Conservation (phyloP, 2,329 filamentous ascomycete genomes). For the Paradendryphiella salina region DNA sequence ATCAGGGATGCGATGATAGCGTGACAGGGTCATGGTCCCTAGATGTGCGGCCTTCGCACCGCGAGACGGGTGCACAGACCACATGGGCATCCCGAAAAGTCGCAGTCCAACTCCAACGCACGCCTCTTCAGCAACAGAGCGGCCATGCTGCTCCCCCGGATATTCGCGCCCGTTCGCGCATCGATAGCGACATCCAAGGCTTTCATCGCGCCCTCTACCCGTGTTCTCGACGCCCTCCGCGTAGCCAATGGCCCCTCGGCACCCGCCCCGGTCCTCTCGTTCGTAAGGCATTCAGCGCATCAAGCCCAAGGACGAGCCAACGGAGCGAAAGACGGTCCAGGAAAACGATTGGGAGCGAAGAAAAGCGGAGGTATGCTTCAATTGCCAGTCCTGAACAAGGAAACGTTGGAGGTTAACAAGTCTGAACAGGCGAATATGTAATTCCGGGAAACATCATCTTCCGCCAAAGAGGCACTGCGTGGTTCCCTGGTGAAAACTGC, state of each 20-base stretch:
- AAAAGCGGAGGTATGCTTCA: constrained; percentile 71
- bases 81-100: constrained; percentile 33
- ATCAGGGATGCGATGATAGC: background rate
- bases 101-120: constrained; percentile 20
- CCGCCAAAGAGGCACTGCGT: constrained; percentile 90
- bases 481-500: constrained; percentile 95
- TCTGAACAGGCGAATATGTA: constrained; percentile 76
- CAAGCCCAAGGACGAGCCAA: constrained; percentile 70
- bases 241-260: constrained; percentile 38
- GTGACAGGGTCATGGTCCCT: background rate
- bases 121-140: constrained; percentile 24
- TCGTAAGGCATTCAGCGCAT: constrained; percentile 65
- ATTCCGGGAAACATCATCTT: constrained; percentile 97
- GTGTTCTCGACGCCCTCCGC: constrained; percentile 39
- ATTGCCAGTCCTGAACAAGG: background rate
- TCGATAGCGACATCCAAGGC: constrained; percentile 28
- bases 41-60: background rate
- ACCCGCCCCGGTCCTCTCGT: constrained; percentile 47
- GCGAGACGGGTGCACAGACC: constrained; percentile 14
- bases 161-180: constrained; percentile 45
- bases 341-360: constrained; percentile 93
- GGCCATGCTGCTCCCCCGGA: constrained; percentile 48
- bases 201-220: constrained; percentile 31
- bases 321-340: constrained; percentile 68
- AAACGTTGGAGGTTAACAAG: background rate